Evolutionary conservation across 2,329 filamentous ascomycete genomes (phyloP), one percentile per base, ranked within the genome.

Genomic region (Talaromyces islandicus): DNA sequence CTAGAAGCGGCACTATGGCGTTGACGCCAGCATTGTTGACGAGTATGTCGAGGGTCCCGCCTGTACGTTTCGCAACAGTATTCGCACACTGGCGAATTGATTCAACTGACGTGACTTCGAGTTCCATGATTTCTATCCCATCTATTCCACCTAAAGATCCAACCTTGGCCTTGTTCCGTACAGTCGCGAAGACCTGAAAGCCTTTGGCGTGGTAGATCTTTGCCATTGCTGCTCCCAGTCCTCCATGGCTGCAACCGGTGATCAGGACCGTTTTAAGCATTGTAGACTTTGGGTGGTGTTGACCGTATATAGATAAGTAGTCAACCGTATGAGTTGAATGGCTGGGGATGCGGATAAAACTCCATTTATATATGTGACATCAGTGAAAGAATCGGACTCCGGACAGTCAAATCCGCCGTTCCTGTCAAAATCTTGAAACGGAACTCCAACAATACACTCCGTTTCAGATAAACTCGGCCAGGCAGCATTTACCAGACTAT

Each of bases 101-200:
- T 38, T 59, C 58, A 4, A 32, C 32, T 4, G 63, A 63, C 21
- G 63, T 66, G 27, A 65, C 56, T 12, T 65, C 65, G 1, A 66
- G 62, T 4, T 61, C 58, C 19, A 67, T 1, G n/a, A 62, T 57
- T n/a, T 60, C 54, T 32, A 65, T 62, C 7, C 61, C 61, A 2
- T 62, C 48, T 7, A 57, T 51, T 17, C 54, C 56, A n/a, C 32
- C 51, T 10, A 63, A 54, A 5, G 52, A 54, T 29, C 53, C 57
- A 10, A 30, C 52, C 29, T 67, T 66, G 19, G 64, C 14, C n/a
- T 21, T 52, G 29, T 60, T 78, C 70, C 70, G 78, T 63, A 50
- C 25, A 10, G 74, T 72, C 1, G 73, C 75, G 60, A 75, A 73
- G 57, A 79, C 74, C 1, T 62, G 66, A 53, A 70, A 69, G 50